phyloP scores from a whole-genome alignment of 164 flowering plant genomes.

The Euptelea pleiosperma region DNA sequence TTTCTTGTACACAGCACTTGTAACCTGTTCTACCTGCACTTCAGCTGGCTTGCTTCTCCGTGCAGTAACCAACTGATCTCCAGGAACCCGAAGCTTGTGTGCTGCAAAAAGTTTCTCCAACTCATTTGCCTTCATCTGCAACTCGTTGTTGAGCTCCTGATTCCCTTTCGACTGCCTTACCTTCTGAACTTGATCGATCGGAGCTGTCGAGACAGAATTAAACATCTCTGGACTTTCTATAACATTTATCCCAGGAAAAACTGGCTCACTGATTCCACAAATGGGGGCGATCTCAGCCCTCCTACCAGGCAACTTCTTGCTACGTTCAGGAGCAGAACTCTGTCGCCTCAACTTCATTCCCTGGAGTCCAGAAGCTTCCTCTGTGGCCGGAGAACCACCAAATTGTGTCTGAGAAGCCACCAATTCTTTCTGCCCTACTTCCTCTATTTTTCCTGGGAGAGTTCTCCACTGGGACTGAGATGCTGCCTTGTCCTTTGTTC shows the following conservation, averaged over 20 bases:
- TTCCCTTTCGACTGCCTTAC: constrained; percentile 68
- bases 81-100: constrained; percentile 83
- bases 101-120: constrained; percentile 97
- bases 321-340: constrained; percentile 40
- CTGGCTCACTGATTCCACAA: constrained; percentile 26
- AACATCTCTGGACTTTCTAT: constrained; percentile 32
- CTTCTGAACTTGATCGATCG: constrained; percentile 60
- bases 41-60: constrained; percentile 55
- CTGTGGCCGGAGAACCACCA: constrained; percentile 18
- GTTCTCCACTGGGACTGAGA: constrained; percentile 28
- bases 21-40: constrained; percentile 33
- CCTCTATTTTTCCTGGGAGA: constrained; percentile 26
- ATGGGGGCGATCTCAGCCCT: constrained; percentile 27
- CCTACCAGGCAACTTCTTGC: constrained; percentile 33
- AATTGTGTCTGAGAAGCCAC: constrained; percentile 23
- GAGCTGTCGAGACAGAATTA: constrained; percentile 20
- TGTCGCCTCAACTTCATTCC: constrained; percentile 49
- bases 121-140: constrained; percentile 89
- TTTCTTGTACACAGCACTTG: constrained; percentile 27
- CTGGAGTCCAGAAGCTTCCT: constrained; percentile 37
- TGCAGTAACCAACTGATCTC: constrained; percentile 55
- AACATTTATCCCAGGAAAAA: constrained; percentile 22
- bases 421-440: constrained; percentile 27
- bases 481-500: constrained; percentile 26
- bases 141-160: constrained; percentile 85